phyloP scores from a whole-genome alignment of 75 land plant genomes.

The Picea sitchensis region DNA sequence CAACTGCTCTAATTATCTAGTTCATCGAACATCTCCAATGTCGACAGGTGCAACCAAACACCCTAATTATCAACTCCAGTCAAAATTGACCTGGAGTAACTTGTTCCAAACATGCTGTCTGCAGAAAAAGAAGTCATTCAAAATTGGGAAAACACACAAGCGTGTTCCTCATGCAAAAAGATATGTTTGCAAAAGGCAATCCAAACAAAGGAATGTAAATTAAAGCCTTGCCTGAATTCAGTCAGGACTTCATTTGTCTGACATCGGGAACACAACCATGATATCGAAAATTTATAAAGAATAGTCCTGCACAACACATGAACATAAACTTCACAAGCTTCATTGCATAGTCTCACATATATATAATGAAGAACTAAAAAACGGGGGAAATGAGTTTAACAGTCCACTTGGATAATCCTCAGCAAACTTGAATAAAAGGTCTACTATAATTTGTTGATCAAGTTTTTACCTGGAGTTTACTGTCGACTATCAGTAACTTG shows the following conservation, averaged over 20 bases:
- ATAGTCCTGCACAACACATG: background rate
- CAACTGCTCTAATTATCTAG: background rate
- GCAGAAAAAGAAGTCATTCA: background rate
- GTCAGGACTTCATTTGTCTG: background rate
- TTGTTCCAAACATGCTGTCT: background rate
- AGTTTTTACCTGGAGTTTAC: background rate
- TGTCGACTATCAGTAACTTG: background rate
- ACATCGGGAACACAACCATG: background rate
- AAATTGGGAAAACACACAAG: conserved; percentile 1
- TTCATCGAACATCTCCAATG: background rate
- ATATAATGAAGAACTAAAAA: background rate
- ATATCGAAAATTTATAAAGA: background rate
- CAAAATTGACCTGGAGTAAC: background rate
- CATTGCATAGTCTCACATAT: background rate
- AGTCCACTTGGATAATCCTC: background rate
- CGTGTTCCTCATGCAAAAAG: background rate
- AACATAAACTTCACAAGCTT: background rate
- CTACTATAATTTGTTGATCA: background rate
- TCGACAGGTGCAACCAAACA: background rate
- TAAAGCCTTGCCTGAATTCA: background rate
- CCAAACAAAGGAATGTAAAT: background rate
- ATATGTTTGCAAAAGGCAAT: background rate
- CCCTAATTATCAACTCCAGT: background rate
- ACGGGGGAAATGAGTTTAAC: background rate
- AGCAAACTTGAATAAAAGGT: background rate